phyloP scores from a whole-genome alignment of 495 filamentous ascomycete genomes.

The Schizothecium vesticola region DNA sequence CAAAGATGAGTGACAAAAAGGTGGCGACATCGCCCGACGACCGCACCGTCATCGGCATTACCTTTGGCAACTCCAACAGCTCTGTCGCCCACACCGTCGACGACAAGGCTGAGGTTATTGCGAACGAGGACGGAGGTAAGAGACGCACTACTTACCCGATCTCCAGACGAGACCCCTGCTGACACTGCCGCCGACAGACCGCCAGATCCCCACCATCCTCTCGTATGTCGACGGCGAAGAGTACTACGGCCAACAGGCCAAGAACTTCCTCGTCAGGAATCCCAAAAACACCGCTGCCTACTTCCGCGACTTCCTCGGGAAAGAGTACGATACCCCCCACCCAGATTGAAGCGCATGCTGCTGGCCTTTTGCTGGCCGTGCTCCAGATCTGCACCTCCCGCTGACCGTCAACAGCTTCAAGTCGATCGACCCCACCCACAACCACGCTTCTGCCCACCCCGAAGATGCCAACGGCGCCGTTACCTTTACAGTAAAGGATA shows the following conservation, averaged over 20 bases:
- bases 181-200: constrained; percentile 52
- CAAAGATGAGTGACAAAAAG: constrained; percentile 36
- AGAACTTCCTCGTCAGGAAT: constrained; percentile 86
- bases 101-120: constrained; percentile 94
- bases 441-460: constrained; percentile 89
- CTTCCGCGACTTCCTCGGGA: constrained; percentile 92
- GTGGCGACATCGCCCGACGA: constrained; percentile 49
- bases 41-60: constrained; percentile 84
- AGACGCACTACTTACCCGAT: background rate
- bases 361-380: background rate
- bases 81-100: constrained; percentile 90
- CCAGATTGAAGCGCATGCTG: background rate
- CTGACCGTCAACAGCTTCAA: constrained; percentile 53
- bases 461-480: constrained; percentile 65
- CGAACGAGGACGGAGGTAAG: constrained; percentile 96
- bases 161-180: background rate
- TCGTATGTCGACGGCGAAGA: constrained; percentile 95
- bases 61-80: constrained; percentile 96
- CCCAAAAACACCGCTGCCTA: constrained; percentile 86
- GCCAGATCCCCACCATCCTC: constrained; percentile 90
- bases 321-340: constrained; percentile 58
- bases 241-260: constrained; percentile 93
- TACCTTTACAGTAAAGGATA: constrained; percentile 79
- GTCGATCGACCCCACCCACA: constrained; percentile 91
- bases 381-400: background rate